Base-by-base conservation (phyloP, 2,329 filamentous ascomycete species). In the Alternaria dauci region DNA sequence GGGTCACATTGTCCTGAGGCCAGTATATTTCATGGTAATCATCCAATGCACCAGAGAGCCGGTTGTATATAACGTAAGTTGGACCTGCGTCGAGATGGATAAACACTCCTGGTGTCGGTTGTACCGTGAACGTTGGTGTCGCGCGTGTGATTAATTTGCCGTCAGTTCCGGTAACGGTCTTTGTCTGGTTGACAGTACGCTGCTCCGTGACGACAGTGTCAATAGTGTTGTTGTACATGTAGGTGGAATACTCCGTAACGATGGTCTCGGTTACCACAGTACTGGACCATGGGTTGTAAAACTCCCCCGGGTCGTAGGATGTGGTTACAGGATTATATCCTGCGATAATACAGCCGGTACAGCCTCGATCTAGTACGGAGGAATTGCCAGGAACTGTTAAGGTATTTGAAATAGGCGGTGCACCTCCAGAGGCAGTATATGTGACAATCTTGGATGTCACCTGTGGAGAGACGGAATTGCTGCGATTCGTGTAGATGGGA, bases 301-400 rank as follows among this genome's bases (percentile, higher is more conserved):
- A 44, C 16, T 60, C 56, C 5, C 32, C 26, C n/a, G 50, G 12
- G 5, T 59, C 28, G 50, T 62, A 73, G 26, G 36, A 73, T 14
- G 71, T 68, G 4, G 72, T 76, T 7, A 62, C 42, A 8, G 72
- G 73, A 14, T 61, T 56, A 4, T 66, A 59, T 0, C 71, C 75
- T 51, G 73, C 63, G 11, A 78, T 59, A 1, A 71, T 67, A 48
- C 76, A 78, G 23, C 76, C 76, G 5, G 74, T 76, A 47, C 76
- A 78, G n/a, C 38, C 25, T 18, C 59, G 47, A 47, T 57, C 20
- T 16, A 20, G 26, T 20, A 25, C 41, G 12, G 52, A 54, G 2
- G 62, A 42, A 12, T 51, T 62, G 23, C 26, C 46, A 32, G 25
- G 12, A 23, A 20, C 20, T 16, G 55, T 43, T 8, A 50, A 52